phyloP scores from a whole-genome alignment of 2,329 filamentous ascomycete genomes.

The Paecilomyces niveus region DNA sequence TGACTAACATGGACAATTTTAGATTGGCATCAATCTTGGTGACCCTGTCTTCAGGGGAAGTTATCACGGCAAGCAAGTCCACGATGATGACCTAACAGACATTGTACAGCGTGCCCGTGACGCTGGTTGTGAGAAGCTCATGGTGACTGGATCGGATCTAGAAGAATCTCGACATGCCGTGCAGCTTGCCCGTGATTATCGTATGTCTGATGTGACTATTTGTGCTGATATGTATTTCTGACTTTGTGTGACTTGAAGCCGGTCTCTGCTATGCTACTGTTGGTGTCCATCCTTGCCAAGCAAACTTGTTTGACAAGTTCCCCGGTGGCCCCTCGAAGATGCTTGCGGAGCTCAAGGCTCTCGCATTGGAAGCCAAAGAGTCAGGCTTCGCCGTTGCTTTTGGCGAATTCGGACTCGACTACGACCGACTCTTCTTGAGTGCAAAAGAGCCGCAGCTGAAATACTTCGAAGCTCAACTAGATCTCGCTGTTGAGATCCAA shows the following conservation, averaged over 20 bases:
- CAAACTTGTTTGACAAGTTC: slow-evolving; percentile 64
- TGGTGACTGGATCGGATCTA: slow-evolving; percentile 88
- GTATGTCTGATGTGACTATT: slow-evolving; percentile 42
- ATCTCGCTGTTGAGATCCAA: slow-evolving; percentile 67
- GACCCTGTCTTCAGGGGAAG: slow-evolving; percentile 82
- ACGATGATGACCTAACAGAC: slow-evolving; percentile 42
- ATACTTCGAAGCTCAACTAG: slow-evolving; percentile 77
- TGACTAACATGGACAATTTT: slow-evolving; percentile 3
- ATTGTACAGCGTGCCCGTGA: slow-evolving; percentile 72
- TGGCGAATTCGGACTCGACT: slow-evolving; percentile 94
- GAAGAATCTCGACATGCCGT: slow-evolving; percentile 69
- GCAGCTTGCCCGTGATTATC: slow-evolving; percentile 63
- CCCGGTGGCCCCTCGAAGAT: slow-evolving; percentile 37
- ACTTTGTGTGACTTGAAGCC: slow-evolving; percentile 41
- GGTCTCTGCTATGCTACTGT: slow-evolving; percentile 82
- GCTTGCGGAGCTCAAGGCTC: slow-evolving; percentile 52
- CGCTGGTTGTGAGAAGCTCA: slow-evolving; percentile 79
- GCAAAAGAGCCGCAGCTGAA: slow-evolving; percentile 72
- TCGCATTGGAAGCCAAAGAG: slow-evolving; percentile 56
- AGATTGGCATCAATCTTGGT: slow-evolving; percentile 91
- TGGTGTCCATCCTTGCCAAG: slow-evolving; percentile 88
- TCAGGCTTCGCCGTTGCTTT: slow-evolving; percentile 65
- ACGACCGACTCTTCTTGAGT: slow-evolving; percentile 81
- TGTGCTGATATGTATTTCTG: slow-evolving; percentile 6
- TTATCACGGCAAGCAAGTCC: slow-evolving; percentile 69